These are phyloP conservation scores for Chloranthus sessilifolius DNA, from an alignment of 164 flowering plant species.

Conservation along the genomic window DNA sequence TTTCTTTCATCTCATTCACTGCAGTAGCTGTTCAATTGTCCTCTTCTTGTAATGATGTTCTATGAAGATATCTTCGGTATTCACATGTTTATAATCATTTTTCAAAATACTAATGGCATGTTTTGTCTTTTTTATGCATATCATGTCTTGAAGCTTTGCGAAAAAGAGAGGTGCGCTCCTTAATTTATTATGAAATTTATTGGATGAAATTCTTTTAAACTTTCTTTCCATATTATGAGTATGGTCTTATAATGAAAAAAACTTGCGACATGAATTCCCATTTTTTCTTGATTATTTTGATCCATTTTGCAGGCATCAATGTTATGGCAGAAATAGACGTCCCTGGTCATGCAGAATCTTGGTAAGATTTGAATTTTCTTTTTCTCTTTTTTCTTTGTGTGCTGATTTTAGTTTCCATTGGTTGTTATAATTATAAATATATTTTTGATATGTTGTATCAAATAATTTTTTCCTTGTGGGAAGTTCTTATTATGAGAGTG, in stretches of 20 bases:
- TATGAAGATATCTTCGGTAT: no score
- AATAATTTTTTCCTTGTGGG: no score
- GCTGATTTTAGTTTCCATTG: background rate
- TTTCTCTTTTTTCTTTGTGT: constrained; percentile 2
- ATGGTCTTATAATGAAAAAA: no score
- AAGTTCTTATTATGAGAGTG: no score
- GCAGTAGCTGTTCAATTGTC: no score
- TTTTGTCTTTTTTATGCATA: constrained; percentile 19
- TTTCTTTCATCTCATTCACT: no score
- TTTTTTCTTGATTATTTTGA: constrained; percentile 1
- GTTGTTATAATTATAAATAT: background rate
- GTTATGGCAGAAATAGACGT: constrained; percentile 94
- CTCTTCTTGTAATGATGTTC: no score
- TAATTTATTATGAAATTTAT: constrained; percentile 1
- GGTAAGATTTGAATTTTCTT: constrained; percentile 33
- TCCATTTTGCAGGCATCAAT: constrained; percentile 62
- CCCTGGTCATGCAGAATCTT: constrained; percentile 97
- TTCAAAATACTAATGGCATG: constrained; percentile 15
- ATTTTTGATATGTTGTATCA: no score
- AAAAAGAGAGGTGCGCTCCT: constrained; percentile 67
- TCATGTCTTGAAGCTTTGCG: constrained; percentile 54
- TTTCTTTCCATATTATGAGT: no score
- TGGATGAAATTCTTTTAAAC: background rate
- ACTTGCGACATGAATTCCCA: no score
- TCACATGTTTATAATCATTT: no score